These are phyloP conservation scores for Sporodiniella umbellata DNA, from an alignment of 371 early-diverging fungal genomes.

Conservation along the genomic window DNA sequence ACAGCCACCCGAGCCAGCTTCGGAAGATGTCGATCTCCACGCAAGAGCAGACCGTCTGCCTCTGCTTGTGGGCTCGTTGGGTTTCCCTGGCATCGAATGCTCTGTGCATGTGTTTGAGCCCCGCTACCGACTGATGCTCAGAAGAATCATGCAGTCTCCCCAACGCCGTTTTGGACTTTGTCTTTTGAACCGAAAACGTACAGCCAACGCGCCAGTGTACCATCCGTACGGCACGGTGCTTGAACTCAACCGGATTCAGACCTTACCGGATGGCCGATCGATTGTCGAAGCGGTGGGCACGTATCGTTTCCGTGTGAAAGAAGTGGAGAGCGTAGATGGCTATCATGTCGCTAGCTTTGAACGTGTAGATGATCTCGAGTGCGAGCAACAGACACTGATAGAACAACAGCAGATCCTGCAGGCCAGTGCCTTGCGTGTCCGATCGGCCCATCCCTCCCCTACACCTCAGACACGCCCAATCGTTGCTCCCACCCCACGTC, in stretches of 20 bases:
- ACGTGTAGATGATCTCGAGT: conserved; percentile 41
- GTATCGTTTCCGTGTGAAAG: conserved; percentile 26
- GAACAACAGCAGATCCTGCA: conserved; percentile 28
- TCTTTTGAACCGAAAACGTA: conserved; percentile 16
- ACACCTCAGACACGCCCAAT: conserved; percentile 1
- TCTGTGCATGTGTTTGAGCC: conserved; percentile 66
- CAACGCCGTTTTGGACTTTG: conserved; percentile 61
- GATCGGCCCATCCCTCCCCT: too few species aligned
- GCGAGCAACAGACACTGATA: conserved; percentile 19
- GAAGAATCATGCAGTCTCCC: conserved; percentile 49
- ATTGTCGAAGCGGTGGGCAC: conserved; percentile 39
- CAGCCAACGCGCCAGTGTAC: conserved; percentile 19
- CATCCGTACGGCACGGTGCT: conserved; percentile 48
- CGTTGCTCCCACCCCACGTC: background rate
- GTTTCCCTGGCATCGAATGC: conserved; percentile 63
- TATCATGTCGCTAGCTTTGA: conserved; percentile 41
- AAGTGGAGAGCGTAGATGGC: conserved; percentile 25
- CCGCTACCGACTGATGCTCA: conserved; percentile 59
- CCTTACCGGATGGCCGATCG: conserved; percentile 43
- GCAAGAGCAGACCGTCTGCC: conserved; percentile 30
- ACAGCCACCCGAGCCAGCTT: conserved; percentile 7
- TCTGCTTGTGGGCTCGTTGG: conserved; percentile 60
- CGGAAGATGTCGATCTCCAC: background rate
- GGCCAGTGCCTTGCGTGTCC: conserved; percentile 13
- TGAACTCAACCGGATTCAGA: conserved; percentile 35